Evolutionary conservation across 164 flowering plant species (phyloP), one percentile per base, ranked within the genome.

Genomic region (Aristolochia californica): DNA sequence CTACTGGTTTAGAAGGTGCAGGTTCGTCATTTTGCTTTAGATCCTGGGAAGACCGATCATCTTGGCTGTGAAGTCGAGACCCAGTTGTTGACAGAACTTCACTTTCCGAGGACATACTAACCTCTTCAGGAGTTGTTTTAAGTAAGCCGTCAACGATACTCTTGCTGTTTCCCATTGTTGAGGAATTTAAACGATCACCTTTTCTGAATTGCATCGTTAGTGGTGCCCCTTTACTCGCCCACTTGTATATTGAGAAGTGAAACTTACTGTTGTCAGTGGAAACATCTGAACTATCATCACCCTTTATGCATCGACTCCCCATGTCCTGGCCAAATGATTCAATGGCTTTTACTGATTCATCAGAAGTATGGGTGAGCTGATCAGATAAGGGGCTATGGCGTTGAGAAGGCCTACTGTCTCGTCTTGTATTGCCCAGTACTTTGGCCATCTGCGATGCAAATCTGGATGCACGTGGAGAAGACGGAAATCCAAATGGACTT

Each of bases 211-310:
- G 77, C 67, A 77, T 61, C 27, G 49, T 59, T 14, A 76, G 26
- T 1, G 87, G 85, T 15, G 75, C 78, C 52, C 84, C 91, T 68
- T 75, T 77, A 62, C 78, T 77, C 34, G 84, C 87, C 99, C 99
- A 93, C 66, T 83, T 89, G 74, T 89, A 80, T 61, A 93, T 85
- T 18, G 97, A 93, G 70, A 93, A 89, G 65, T 93, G 99, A 68
- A 87, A 88, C 20, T 75, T 77, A 53, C 49, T 62, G 47, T 58
- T 58, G 27, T 53, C 58, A 11, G 13, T 50, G 43, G 23, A 23
- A 59, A 55, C 68, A 64, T 73, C 65, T 44, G 75, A 43, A 51
- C 45, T 20, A 57, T 47, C 64, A 16, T 50, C 65, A 60, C 59
- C 71, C 17, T 62, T 61, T 60, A 68, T 58, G 24, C 45, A 45